Evolutionary conservation across 768 basidiomycete genomes (phyloP), one percentile per base, ranked within the genome.

Genomic region (Myochromella boudieri): DNA sequence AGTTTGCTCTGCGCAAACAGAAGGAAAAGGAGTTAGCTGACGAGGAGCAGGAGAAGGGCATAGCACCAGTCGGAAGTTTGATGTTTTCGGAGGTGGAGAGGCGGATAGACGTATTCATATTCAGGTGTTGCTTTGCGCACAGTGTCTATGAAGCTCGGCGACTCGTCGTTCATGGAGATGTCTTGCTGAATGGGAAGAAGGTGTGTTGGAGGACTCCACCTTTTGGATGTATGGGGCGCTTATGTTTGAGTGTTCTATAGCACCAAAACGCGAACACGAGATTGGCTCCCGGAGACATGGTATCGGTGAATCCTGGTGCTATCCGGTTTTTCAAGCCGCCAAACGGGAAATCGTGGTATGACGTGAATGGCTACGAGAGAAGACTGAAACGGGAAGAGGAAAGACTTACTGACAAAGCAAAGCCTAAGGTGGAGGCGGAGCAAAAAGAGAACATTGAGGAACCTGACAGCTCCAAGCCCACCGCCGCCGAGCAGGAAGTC

Each of bases 11-110:
- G 45, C 73, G 87, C 55, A 69, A 77, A 46, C 68, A 71, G 56
- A 78, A 70, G 60, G 74, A 72, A 57, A 67, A 73, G 49, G 70
- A 68, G 45, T 69, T 72, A 39, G 72, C 75, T 50, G 68, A 72
- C 57, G 76, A 81, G 53, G 79, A 83, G 57, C 69, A 75, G 51
- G 61, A 63, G 52, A 79, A 82, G 55, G 85, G 81, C 1, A 77
- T 90, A 56, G 86, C 93, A 14, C 97, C 97, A 4, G 87, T 98
- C 12, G 92, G 91, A 40, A 93, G 90, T 63, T 79, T 99, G 78
- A 95, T 98, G 90, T 90, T 95, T 64, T 66, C 81, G 0, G 92
- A 97, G 66, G 78, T 98, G n/a, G 97, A 99, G 74, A 77, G 94
- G 61, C 66, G 97, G 65, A 78, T 99, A 63, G 97, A 99, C 60